A percentile compares a stretch with the other conserved stretches of the same genome.
Evolutionary conservation across 345 rosid genomes (phyloP).

Genomic region (Aurinia saxatilis): DNA sequence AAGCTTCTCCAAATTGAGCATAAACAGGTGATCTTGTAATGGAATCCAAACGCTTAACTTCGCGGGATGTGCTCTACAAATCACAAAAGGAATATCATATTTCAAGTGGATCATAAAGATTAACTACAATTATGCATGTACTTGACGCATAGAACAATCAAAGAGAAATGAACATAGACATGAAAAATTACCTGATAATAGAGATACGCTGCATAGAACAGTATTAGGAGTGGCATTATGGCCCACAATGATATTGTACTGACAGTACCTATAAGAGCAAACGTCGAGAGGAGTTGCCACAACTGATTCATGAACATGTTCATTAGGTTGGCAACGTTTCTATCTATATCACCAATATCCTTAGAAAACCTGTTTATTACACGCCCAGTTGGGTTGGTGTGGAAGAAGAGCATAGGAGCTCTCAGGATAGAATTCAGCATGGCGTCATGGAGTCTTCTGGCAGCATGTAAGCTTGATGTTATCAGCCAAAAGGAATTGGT

Average conservation of each 20-base stretch:
- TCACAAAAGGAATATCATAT: not conserved
- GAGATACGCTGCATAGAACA: slow-evolving; percentile 82
- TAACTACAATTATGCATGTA: not conserved
- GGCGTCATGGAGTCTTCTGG: slow-evolving; percentile 71
- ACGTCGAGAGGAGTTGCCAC: slow-evolving; percentile 88
- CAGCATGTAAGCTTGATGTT: slow-evolving; percentile 73
- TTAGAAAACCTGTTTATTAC: slow-evolving; percentile 89
- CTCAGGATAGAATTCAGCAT: slow-evolving; percentile 72
- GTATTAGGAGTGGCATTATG: slow-evolving; percentile 79
- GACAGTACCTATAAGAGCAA: slow-evolving; percentile 76
- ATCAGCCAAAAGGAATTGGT: slow-evolving; percentile 85
- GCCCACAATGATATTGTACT: slow-evolving; percentile 94
- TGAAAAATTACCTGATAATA: slow-evolving; percentile 74
- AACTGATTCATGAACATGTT: slow-evolving; percentile 71
- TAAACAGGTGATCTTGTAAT: slow-evolving; percentile 80
- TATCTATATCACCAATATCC: slow-evolving; percentile 89
- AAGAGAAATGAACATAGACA: not conserved
- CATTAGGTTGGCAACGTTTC: slow-evolving; percentile 58
- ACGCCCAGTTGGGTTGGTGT: slow-evolving; percentile 89
- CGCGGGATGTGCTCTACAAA: slow-evolving; percentile 80
- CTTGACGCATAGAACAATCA: not conserved
- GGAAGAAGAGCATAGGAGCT: slow-evolving; percentile 94
- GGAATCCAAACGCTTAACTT: slow-evolving; percentile 90
- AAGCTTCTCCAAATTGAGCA: slow-evolving; percentile 95
- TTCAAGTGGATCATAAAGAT: not conserved